phyloP scores from a whole-genome alignment of 148 eudicot genomes.

The Beta vulgaris region DNA sequence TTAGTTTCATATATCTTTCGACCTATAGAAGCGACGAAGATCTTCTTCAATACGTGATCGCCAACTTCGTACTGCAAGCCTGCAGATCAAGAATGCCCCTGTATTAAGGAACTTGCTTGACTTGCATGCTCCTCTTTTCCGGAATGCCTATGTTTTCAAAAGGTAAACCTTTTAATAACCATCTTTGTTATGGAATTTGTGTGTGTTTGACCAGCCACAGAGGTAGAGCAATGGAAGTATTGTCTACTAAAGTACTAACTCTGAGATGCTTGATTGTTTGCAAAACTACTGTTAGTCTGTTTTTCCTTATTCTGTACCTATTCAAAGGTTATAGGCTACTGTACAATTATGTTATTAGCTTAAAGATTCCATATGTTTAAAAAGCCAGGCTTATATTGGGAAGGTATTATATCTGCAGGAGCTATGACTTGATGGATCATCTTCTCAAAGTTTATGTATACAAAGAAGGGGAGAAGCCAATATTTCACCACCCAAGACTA shows the following conservation, averaged over 20 bases:
- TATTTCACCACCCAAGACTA: constrained; percentile 65
- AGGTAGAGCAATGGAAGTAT: not conserved
- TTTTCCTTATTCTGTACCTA: not conserved
- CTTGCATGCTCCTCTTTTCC: constrained; percentile 56
- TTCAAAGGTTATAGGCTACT: no score
- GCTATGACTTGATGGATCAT: constrained; percentile 68
- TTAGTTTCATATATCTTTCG: constrained; percentile 6
- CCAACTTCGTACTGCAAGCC: constrained; percentile 53
- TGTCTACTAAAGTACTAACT: no score
- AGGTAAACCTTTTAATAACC: constrained; percentile 35
- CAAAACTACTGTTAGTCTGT: no score
- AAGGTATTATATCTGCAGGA: constrained; percentile 42
- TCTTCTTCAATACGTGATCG: constrained; percentile 47
- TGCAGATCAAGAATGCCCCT: constrained; percentile 55
- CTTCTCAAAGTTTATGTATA: constrained; percentile 61
- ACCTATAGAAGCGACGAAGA: constrained; percentile 37
- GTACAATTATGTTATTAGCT: not conserved
- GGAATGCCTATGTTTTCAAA: constrained; percentile 60
- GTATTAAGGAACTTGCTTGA: constrained; percentile 29
- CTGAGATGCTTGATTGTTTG: not conserved
- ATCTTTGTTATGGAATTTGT: not conserved
- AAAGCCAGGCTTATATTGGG: not conserved
- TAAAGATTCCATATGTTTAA: not conserved
- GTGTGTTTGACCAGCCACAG: not conserved
- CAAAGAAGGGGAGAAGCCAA: constrained; percentile 74